Conservation (phyloP, 768 basidiomycete species). For the Boletus vermiculosoides region DNA sequence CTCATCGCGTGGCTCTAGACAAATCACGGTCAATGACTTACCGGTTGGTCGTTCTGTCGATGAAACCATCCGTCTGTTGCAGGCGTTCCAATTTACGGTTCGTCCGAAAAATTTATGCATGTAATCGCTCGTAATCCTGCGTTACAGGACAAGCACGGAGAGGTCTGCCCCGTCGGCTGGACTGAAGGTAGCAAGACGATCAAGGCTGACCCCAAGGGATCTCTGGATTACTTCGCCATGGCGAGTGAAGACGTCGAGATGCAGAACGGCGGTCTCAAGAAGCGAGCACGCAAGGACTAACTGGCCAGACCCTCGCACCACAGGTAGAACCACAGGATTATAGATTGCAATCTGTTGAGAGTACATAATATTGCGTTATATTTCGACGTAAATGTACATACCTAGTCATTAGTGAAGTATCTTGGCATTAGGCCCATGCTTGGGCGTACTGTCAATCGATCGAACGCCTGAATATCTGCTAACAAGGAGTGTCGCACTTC, state of each 20-base stretch:
- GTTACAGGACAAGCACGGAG: slow-evolving; percentile 73
- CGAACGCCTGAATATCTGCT: background rate
- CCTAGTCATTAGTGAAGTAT: background rate
- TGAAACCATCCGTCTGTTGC: slow-evolving; percentile 85
- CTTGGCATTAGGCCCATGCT: background rate
- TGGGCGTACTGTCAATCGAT: background rate
- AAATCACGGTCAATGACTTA: slow-evolving; percentile 89
- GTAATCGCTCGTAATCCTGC: background rate
- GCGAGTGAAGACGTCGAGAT: slow-evolving; percentile 29
- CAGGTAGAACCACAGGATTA: background rate
- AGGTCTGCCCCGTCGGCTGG: slow-evolving; percentile 94
- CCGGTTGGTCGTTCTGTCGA: slow-evolving; percentile 96
- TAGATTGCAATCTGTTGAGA: background rate
- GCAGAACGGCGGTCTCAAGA: slow-evolving; percentile 47
- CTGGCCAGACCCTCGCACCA: background rate
- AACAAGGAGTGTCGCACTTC: background rate
- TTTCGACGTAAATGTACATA: background rate
- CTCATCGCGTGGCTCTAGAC: slow-evolving; percentile 39
- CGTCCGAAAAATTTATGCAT: slow-evolving; percentile 22
- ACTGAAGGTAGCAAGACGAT: slow-evolving; percentile 77
- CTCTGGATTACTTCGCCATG: slow-evolving; percentile 68
- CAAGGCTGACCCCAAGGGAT: slow-evolving; percentile 71
- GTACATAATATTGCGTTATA: slow-evolving; percentile 1
- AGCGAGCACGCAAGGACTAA: slow-evolving; percentile 57
- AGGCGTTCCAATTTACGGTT: slow-evolving; percentile 91